Percentiles rank a stretch among this genome's conserved stretches.
Evolutionary conservation across 2,329 filamentous ascomycete genomes (phyloP).

Genomic region (Botrytis galanthina): DNA sequence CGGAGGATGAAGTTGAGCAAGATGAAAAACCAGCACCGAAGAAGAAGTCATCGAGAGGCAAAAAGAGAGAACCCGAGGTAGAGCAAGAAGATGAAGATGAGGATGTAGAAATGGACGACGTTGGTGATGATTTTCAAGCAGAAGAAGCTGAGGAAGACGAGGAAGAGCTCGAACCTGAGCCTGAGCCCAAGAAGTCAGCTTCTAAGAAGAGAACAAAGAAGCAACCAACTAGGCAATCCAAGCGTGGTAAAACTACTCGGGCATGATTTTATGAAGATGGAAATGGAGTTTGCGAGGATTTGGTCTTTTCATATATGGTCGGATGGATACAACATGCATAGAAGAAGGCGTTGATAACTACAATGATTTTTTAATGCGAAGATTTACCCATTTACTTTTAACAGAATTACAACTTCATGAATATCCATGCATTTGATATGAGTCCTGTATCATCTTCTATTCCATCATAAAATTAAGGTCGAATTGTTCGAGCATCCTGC

Average conservation of each 20-base stretch:
- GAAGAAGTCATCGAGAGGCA: constrained; percentile 10
- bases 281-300: constrained; percentile 12
- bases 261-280: constrained; percentile 8
- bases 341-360: constrained; percentile 4
- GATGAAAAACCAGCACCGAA: constrained; percentile 3
- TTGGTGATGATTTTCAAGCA: background rate
- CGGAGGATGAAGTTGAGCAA: constrained; percentile 14
- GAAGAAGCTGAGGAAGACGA: constrained; percentile 13
- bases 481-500: background rate
- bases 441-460: background rate
- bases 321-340: constrained; percentile 12
- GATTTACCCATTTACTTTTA: background rate
- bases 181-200: constrained; percentile 1
- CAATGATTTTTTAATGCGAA: background rate
- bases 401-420: background rate
- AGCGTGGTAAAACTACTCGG: background rate
- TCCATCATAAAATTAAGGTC: background rate
- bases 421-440: background rate
- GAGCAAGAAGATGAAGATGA: constrained; percentile 2
- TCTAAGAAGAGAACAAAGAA: background rate
- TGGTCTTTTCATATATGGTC: background rate
- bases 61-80: constrained; percentile 5
- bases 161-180: background rate
- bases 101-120: constrained; percentile 4
- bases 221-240: constrained; percentile 8